Evolutionary conservation across 2,329 filamentous ascomycete species (phyloP), one percentile per base, ranked within the genome.

Genomic region (Hypoxylon sp.): DNA sequence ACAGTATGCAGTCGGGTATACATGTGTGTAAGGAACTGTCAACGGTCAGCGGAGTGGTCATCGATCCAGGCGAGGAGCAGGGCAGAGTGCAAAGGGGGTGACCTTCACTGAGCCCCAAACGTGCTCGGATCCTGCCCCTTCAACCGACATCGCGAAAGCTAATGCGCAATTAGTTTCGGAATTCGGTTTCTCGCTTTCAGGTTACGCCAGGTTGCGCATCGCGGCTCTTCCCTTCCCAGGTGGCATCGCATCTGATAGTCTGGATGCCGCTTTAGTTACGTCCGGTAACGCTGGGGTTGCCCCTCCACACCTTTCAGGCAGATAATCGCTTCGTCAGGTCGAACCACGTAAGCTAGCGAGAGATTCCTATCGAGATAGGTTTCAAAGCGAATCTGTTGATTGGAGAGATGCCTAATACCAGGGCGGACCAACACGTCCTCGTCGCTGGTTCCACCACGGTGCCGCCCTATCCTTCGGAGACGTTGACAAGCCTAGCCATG

Each of bases 241-340:
- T 71, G 65, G 54, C 61, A 68, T 70, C 65, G 60, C 68, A 68
- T 67, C 62, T 53, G 51, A 60, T 66, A 67, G 67, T 61, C 32
- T 69, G 73, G 69, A 72, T 74, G 73, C 72, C 70, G 73, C 73
- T 74, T 74, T 73, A 68, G 64, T 54, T 56, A 63, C 45, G 65
- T 65, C 71, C 69, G 71, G 69, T 73, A 73, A 72, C 72, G 70
- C 72, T 75, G 58, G 53, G 63, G 54, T 60, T 48, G 70, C 71
- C 70, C 72, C 73, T 74, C 73, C 72, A 73, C 73, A 73, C 72
- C 71, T 72, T 69, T 60, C 63, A 67, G 45, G 29, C 60, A 65
- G 69, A 65, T 65, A 67, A 61, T 67, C 53, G 47, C 53, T 63
- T 65, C 57, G 41, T 52, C 65, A 63, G 53, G 58, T 41, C 53